A percentile compares a stretch with the other conserved stretches of the same genome.
phyloP scores from a whole-genome alignment of 805 yeast species.

The Saccharomycopsis oosterbeekiorum region DNA sequence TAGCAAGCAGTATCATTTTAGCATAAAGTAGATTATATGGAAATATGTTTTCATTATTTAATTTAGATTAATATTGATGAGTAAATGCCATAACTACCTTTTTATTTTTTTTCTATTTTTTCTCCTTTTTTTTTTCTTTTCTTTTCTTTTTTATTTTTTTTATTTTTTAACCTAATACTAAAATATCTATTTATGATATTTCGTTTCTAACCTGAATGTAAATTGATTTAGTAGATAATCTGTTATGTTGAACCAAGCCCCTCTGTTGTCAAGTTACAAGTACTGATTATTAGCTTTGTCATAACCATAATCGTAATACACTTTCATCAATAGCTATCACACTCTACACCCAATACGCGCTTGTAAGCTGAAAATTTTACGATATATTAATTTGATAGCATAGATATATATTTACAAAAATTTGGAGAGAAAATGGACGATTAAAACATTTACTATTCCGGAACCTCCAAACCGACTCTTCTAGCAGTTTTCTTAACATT shows the following conservation, averaged over 20 bases:
- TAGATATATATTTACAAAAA: background rate
- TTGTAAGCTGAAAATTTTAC: background rate
- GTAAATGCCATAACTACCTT: too few relatives aligned
- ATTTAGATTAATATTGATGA: too few relatives aligned
- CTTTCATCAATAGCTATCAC: too few relatives aligned
- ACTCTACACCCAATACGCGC: background rate
- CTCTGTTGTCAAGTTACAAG: too few relatives aligned
- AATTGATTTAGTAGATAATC: too few relatives aligned
- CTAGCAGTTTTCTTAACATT: conserved; percentile 72
- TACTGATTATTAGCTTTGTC: too few relatives aligned
- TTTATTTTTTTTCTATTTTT: too few relatives aligned
- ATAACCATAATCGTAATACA: too few relatives aligned
- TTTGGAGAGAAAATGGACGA: background rate
- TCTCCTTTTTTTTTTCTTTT: background rate
- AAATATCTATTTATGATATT: background rate
- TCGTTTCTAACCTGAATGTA: too few relatives aligned
- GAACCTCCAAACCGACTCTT: conserved; percentile 76
- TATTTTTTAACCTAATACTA: background rate
- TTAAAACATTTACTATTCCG: conserved; percentile 25
- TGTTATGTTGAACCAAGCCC: too few relatives aligned
- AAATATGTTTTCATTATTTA: background rate
- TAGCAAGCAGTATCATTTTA: background rate
- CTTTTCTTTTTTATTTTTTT: background rate
- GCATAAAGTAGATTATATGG: background rate
- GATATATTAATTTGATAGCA: background rate